phyloP scores from a whole-genome alignment of 75 land plant species.

The Picea glauca region DNA sequence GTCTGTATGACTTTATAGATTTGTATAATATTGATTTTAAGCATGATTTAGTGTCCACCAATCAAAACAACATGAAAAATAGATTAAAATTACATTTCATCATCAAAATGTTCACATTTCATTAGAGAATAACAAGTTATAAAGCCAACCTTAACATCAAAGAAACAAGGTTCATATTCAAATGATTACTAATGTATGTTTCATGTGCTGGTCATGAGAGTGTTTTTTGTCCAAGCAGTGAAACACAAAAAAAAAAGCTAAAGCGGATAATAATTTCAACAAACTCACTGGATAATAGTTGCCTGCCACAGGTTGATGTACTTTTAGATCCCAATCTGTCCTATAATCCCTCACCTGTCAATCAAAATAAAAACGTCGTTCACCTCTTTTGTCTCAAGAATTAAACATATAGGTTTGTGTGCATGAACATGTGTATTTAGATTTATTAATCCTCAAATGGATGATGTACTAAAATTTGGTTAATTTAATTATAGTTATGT shows the following conservation, averaged over 20 bases:
- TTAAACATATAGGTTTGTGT: neutral
- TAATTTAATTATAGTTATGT: too few species aligned
- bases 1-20: neutral
- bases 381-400: neutral
- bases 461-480: too few species aligned
- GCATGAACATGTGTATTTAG: neutral
- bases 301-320: conserved; percentile 72
- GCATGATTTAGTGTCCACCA: neutral
- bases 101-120: neutral
- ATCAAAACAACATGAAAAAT: neutral
- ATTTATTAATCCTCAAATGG: too few species aligned
- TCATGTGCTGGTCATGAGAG: neutral
- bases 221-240: too few species aligned
- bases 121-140: neutral
- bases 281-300: conserved; percentile 74
- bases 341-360: conserved; percentile 66
- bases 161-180: neutral
- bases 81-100: neutral
- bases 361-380: neutral
- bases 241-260: neutral
- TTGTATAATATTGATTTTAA: neutral
- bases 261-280: neutral
- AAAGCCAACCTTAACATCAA: neutral
- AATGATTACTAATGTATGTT: neutral
- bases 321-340: conserved; percentile 61